These are phyloP conservation scores for Ustilago curta DNA, from an alignment of 1,284 basidiomycete genomes.

Conservation along the genomic window DNA sequence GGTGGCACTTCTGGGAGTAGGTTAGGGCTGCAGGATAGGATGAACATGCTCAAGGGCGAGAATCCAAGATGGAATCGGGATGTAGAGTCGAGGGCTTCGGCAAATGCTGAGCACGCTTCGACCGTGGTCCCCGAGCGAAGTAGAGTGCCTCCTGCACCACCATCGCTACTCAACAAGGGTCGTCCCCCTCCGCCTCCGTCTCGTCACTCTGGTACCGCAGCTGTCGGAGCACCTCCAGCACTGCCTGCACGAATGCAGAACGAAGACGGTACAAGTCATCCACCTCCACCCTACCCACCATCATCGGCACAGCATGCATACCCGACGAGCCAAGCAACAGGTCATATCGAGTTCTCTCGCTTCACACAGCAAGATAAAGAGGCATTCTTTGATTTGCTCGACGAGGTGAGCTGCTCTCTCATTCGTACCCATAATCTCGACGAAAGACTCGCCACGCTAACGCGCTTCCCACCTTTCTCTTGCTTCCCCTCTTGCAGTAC, in stretches of 20 bases:
- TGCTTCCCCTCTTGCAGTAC: slow-evolving; percentile 11
- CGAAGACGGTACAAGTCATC: slow-evolving; percentile 49
- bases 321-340: slow-evolving; percentile 20
- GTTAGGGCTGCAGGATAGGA: slow-evolving; percentile 43
- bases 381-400: slow-evolving; percentile 60
- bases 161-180: slow-evolving; percentile 24
- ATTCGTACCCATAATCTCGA: too few species aligned
- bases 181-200: slow-evolving; percentile 39
- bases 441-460: background rate
- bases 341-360: slow-evolving; percentile 55
- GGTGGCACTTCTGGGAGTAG: slow-evolving; percentile 3
- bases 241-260: slow-evolving; percentile 59
- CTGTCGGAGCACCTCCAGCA: slow-evolving; percentile 15
- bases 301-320: slow-evolving; percentile 22
- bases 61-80: slow-evolving; percentile 48
- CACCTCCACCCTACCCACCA: slow-evolving; percentile 52
- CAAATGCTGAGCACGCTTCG: slow-evolving; percentile 15
- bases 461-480: background rate
- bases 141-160: slow-evolving; percentile 30
- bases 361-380: slow-evolving; percentile 59
- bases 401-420: slow-evolving; percentile 43
- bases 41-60: slow-evolving; percentile 48
- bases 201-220: slow-evolving; percentile 19
- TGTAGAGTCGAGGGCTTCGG: slow-evolving; percentile 22
- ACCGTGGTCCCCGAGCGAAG: slow-evolving; percentile 39